Conservation (phyloP, 1,284 basidiomycete genomes). For the Erythrobasidium hasegawianum region DNA sequence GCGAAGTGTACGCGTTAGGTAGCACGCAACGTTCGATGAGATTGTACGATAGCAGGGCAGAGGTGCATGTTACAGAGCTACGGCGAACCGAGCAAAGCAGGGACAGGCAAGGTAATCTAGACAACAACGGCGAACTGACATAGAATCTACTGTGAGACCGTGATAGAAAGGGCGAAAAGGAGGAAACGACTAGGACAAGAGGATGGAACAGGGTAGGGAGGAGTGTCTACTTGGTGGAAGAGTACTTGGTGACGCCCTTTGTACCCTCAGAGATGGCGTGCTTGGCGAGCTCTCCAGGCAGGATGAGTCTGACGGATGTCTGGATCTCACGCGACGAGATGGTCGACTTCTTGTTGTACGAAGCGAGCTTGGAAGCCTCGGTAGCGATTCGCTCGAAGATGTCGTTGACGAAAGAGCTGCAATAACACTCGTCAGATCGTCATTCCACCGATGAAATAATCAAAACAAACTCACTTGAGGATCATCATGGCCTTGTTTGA, state of each 20-base stretch:
- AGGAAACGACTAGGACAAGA: too few relatives aligned
- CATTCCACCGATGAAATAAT: constrained; percentile 11
- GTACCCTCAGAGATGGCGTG: constrained; percentile 80
- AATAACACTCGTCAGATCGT: too few relatives aligned
- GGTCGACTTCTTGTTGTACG: constrained; percentile 90
- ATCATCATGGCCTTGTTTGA: constrained; percentile 54
- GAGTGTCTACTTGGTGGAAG: constrained; percentile 52
- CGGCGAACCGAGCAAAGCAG: too few relatives aligned
- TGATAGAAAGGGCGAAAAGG: background rate
- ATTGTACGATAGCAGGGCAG: too few relatives aligned
- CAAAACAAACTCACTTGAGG: constrained; percentile 38
- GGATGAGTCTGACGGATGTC: constrained; percentile 82
- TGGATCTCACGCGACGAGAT: constrained; percentile 77
- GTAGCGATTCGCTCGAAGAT: constrained; percentile 52
- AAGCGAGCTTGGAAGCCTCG: constrained; percentile 61
- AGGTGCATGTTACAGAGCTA: too few relatives aligned
- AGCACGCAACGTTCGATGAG: too few relatives aligned
- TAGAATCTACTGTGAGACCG: too few relatives aligned
- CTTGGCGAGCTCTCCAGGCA: constrained; percentile 76
- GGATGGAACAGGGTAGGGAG: background rate
- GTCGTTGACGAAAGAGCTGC: constrained; percentile 51
- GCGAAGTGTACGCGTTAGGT: too few relatives aligned
- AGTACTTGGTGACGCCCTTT: constrained; percentile 59
- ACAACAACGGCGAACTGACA: too few relatives aligned
- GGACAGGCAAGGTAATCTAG: too few relatives aligned